Evolutionary conservation across 2,329 filamentous ascomycete genomes (phyloP), one percentile per base, ranked within the genome.

Genomic region (Davidsoniella australis): DNA sequence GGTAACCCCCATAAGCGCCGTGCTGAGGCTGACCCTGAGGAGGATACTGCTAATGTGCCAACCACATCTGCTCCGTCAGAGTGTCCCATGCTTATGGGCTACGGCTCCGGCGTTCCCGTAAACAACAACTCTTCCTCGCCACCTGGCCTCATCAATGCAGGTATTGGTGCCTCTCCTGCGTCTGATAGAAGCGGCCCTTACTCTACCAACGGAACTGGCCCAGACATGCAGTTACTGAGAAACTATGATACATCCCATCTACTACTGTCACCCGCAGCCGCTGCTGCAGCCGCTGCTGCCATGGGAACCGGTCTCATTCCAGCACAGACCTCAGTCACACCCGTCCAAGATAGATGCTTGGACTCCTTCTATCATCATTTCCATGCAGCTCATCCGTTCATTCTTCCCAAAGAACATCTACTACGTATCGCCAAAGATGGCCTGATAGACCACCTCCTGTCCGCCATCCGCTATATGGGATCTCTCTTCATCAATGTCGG

Each of bases 301-400:
- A 20, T 48, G 23, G 53, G 47, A 4, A 50, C 50, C 3, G 53
- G 53, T 37, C 36, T 52, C 17, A 45, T 42, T 33, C 56, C 56
- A 53, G 50, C 59, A 17, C 59, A 62, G 51, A 58, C 58, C 10
- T 59, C 60, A 0, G 53, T 59, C 2, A 58, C 59, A 36, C 67
- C 64, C 6, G 58, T 74, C 7, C 61, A 67, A 1, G 72, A 77
- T 51, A 67, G 70, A 26, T 76, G 73, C 56, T 60, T 77, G 26
- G 71, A 76, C 48, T 69, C 73, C 0, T 78, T 75, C 57, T 78
- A 77, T 55, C 66, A 67, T 53, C 66, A 73, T 56, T 79, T 79
- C 56, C 70, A 73, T 54, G 66, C 69, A 8, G 68, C 69, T 2
- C 76, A 78, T 56, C 77, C 75, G 2, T 73, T 78, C 56, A 66